phyloP scores from a whole-genome alignment of 495 filamentous ascomycete genomes.

The Podospora bellae-mahoneyi region DNA sequence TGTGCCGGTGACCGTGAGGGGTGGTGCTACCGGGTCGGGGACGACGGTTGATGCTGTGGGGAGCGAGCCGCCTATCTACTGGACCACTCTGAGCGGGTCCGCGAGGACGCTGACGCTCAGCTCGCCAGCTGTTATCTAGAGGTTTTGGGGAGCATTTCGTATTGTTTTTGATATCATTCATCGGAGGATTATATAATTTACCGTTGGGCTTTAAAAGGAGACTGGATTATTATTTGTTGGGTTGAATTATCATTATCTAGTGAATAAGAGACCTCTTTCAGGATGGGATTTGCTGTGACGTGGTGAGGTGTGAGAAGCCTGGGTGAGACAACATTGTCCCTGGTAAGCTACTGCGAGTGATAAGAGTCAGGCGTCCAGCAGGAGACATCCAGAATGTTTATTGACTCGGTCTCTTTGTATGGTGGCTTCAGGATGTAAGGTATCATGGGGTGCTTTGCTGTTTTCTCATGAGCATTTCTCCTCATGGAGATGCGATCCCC shows the following conservation, averaged over 20 bases:
- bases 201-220: not conserved
- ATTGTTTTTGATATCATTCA: not conserved
- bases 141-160: not conserved
- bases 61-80: slow-evolving; percentile 57
- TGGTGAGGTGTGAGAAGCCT: not conserved
- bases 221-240: not conserved
- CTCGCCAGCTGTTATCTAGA: not conserved
- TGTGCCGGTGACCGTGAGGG: slow-evolving; percentile 58
- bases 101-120: slow-evolving; percentile 50
- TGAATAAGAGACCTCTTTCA: not conserved
- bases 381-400: no score
- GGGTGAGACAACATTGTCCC: no score
- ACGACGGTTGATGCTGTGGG: slow-evolving; percentile 55
- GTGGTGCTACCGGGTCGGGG: slow-evolving; percentile 38
- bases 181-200: not conserved
- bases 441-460: no score
- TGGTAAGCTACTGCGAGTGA: no score
- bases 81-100: slow-evolving; percentile 53
- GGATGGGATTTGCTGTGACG: not conserved
- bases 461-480: no score
- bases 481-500: no score
- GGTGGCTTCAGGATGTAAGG: no score
- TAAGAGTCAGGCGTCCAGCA: no score
- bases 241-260: not conserved
- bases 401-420: no score